Base-by-base conservation (phyloP, 371 early-diverging fungal species). In the Syncephalastrum monosporum region DNA sequence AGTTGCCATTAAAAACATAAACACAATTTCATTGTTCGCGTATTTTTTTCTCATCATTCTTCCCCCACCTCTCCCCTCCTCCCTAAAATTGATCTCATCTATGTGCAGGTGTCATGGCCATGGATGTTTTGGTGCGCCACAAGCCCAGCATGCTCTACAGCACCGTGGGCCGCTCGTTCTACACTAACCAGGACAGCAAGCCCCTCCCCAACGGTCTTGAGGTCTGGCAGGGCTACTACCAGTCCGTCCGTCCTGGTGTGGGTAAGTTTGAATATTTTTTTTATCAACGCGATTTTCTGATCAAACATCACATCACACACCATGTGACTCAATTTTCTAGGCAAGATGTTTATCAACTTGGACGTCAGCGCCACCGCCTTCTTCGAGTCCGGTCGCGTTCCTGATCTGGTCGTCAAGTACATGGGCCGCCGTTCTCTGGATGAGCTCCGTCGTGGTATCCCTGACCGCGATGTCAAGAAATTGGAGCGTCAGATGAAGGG, bases 151-250 rank as follows among this genome's bases (percentile, higher is more conserved):
- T 84, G 59, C 61, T 68, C 42, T 85, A 89, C 68, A 76, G 84
- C 4, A 89, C 85, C 16, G 82, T 93, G 33, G 94, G 93, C 21
- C 82, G 95, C 1, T 94, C 92, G 7, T 95, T 94, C 75, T 96
- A 83, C 66, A 91, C 90, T 4, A 81, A 87, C 15, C 76, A 79
- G n/a, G 84, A 85, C 27, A 73, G 81, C 1, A 63, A 69, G 21
- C 51, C 69, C 0, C 78, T 85, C 29, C 77, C 76, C 41, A 89
- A 89, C 47, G 95, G 93, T 23, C 78, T 88, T n/a, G 93, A 93
- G 71, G 84, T 92, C 5, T 94, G 95, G 94, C 87, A 88, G 61
- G 97, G 97, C 12, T 92, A 85, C 71, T 92, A 91, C 59, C 93
- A 93, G 63, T 89, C 91, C 23, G 83, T 92, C 19, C 79, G 89